Base-by-base conservation (phyloP, 148 eudicot genomes). In the Diospyros lotus region DNA sequence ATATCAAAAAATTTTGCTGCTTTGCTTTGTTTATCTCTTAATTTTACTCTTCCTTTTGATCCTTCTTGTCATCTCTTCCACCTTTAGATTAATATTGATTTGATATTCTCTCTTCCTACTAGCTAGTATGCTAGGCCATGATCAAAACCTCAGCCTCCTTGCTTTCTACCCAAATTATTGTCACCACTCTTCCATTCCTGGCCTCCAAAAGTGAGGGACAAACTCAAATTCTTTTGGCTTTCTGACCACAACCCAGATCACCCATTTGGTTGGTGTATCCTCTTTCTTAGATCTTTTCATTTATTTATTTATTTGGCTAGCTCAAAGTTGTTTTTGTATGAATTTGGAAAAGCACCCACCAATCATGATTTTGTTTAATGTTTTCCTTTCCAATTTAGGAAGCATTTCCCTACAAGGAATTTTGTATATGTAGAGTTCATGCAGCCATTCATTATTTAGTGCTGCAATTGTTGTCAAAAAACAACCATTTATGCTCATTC, bases 181-280 rank as follows among this genome's bases (percentile, higher is more conserved):
- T 15, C 67, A 66, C 43, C 39, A 52, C 9, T 41, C 76, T 53
- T 68, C 55, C 63, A 65, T 39, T 50, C 73, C 43, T 55, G 9
- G 43, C 78, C 79, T 75, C 45, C 72, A 69, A 51, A 80, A 75
- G 79, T 80, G 75, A 58, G 73, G 65, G 59, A 84, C 81, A 80
- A 76, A 72, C 82, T 68, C 75, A 73, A 68, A 68, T 73, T 73
- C 13, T 40, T 59, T 15, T 76, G 60, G 50, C 65, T 69, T 79
- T 68, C 66, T 51, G 73, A 77, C 80, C 77, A 72, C 66, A 68
- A 45, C 60, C 70, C 40, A 78, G 53, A 60, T 58, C 60, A 56
- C 71, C 61, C 54, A n/a, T 42, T 58, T 59, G 48, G 70, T 38
- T 28, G 28, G 28, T 28, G 28, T 28, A 28, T 28, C 28, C 28